Evolutionary conservation across 1,139 yeast species (phyloP).

Genomic region (Eremothecium cymbalariae): DNA sequence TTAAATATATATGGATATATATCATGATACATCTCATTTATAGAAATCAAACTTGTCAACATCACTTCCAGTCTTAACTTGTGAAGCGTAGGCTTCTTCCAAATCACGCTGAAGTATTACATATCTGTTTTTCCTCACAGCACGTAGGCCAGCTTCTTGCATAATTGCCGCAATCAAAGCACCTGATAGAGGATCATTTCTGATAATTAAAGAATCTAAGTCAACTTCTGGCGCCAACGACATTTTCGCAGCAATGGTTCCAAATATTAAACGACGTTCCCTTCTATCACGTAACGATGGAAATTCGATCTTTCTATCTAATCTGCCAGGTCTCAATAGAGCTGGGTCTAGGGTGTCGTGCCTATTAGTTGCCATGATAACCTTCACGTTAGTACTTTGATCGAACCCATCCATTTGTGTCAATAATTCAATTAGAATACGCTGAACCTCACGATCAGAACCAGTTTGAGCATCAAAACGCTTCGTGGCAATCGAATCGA

Average conservation of each 20-base stretch:
- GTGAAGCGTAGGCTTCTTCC: constrained; percentile 95
- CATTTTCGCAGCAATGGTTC: constrained; percentile 96
- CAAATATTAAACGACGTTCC: constrained; percentile 91
- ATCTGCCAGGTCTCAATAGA: constrained; percentile 92
- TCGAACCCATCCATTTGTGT: constrained; percentile 99
- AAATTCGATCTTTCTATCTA: constrained; percentile 96
- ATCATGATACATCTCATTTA: constrained; percentile 40
- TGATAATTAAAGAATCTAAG: constrained; percentile 83
- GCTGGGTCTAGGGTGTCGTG: constrained; percentile 98
- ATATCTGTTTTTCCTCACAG: constrained; percentile 95
- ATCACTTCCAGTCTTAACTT: constrained; percentile 91
- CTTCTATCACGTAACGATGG: constrained; percentile 93
- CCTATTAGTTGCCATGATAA: constrained; percentile 98
- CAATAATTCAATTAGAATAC: constrained; percentile 88
- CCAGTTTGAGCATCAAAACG: constrained; percentile 99
- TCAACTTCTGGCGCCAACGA: constrained; percentile 97
- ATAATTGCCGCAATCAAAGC: constrained; percentile 97
- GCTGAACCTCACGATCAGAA: constrained; percentile 98
- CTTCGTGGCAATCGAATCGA: constrained; percentile 98
- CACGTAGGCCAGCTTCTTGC: constrained; percentile 99
- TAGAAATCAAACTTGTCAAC: constrained; percentile 97
- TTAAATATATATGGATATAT: constrained; percentile 10
- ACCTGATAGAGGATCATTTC: constrained; percentile 96
- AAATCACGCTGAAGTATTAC: constrained; percentile 91
- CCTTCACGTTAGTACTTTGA: constrained; percentile 90